Base-by-base conservation (phyloP, 805 yeast species). In the Ogataea polymorpha region DNA sequence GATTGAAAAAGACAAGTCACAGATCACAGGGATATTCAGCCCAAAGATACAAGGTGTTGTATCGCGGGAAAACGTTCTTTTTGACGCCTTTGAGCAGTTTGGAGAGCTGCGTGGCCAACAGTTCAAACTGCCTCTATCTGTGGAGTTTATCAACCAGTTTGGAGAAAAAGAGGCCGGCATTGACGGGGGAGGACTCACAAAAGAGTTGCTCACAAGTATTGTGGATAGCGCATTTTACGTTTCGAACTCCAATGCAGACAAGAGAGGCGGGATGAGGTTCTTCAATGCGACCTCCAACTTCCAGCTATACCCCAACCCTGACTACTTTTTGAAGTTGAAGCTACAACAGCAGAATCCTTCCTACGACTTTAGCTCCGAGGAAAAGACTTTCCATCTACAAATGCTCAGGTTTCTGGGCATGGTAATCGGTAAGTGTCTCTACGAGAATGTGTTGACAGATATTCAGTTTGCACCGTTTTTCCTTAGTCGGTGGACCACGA, bases 151-250 rank as follows among this genome's bases (percentile, higher is more conserved):
- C 26, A 85, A 86, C 53, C 75, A 83, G 41, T 77, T 80, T 63
- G 95, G 90, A 2, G 75, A 68, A 25, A 48, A 37, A 20, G 98
- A 91, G 58, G 88, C 82, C 0, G 99, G 99, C 1, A 83, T 91
- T 31, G 99, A 91, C 61, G 99, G 99, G 6, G 99, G 98, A 10
- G 99, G 99, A 1, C 68, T 91, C 17, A 90, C 97, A 0, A 90
- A 91, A 59, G 99, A 91, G 55, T 80, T 93, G 48, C 65, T 91
- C 41, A 88, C 91, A 2, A 70, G 82, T 37, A 80, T 88, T 0
- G 77, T 82, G 2, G 67, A 66, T 4, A 86, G 84, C 48, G 90
- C 86, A 0, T 86, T 91, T 53, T 64, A 68, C 23, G 64, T 70
- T n/a, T 50, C 59, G 0, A 43, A 41, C 13, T 53, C 55, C 12